Conservation (phyloP, 768 basidiomycete genomes). For the Lanmaoa rubissima region DNA sequence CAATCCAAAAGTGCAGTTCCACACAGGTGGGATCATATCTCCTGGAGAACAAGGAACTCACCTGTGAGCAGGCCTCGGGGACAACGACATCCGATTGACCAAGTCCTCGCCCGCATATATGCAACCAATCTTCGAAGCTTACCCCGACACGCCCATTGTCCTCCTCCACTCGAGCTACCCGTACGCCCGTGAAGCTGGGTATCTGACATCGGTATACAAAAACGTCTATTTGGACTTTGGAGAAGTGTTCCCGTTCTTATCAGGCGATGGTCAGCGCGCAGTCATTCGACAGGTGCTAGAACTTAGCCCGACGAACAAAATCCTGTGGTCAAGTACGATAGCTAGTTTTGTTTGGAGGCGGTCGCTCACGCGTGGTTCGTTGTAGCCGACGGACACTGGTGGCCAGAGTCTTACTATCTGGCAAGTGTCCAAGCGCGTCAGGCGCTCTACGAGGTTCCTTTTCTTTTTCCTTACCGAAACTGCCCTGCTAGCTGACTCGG, state of each 20-base stretch:
- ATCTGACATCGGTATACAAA: slow-evolving; percentile 64
- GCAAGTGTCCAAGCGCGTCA: slow-evolving; percentile 62
- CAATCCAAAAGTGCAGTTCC: slow-evolving; percentile 66
- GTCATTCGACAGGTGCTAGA: slow-evolving; percentile 66
- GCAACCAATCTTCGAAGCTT: slow-evolving; percentile 66
- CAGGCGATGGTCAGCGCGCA: slow-evolving; percentile 56
- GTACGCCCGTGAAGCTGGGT: slow-evolving; percentile 74
- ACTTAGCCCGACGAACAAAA: slow-evolving; percentile 71
- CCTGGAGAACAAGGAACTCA: not conserved
- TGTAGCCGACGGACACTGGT: slow-evolving; percentile 39
- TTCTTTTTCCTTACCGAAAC: not conserved
- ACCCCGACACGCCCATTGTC: slow-evolving; percentile 58
- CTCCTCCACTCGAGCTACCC: slow-evolving; percentile 79
- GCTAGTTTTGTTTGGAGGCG: not conserved
- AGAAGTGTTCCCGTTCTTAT: slow-evolving; percentile 71
- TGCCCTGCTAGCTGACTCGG: slow-evolving; percentile 49
- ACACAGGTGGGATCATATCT: slow-evolving; percentile 45
- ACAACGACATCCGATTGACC: slow-evolving; percentile 61
- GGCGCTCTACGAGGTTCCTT: slow-evolving; percentile 54
- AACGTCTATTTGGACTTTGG: slow-evolving; percentile 83
- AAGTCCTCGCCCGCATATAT: slow-evolving; percentile 63
- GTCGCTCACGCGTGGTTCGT: not conserved
- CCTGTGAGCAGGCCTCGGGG: slow-evolving; percentile 51
- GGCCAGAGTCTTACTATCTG: slow-evolving; percentile 77
- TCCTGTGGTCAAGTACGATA: slow-evolving; percentile 74